Percentiles rank a stretch among this genome's conserved stretches.
Conservation (phyloP, 352 stramenopile species). For the Pythium volutum region DNA sequence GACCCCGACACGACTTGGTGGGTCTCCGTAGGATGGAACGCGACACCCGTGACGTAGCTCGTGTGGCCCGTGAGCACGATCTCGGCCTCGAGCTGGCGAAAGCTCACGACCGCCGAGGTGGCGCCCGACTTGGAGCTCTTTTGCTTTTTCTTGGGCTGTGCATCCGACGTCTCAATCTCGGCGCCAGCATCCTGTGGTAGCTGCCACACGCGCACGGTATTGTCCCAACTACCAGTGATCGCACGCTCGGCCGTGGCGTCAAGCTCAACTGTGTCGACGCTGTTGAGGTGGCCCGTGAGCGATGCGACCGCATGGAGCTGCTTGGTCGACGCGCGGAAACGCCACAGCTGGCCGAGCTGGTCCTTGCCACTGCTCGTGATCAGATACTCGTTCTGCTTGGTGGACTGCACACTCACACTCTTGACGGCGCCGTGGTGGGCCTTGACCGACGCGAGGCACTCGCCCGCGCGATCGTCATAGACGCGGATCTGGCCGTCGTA, state of each 20-base stretch:
- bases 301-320: constrained; percentile 49
- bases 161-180: constrained; percentile 22
- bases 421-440: constrained; percentile 80
- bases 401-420: constrained; percentile 41
- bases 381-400: constrained; percentile 42
- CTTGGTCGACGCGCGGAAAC: constrained; percentile 32
- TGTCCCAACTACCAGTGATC: constrained; percentile 79
- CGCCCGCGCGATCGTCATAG: constrained; percentile 46
- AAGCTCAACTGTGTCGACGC: constrained; percentile 61
- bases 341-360: constrained; percentile 69
- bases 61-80: constrained; percentile 78
- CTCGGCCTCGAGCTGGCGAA: constrained; percentile 68
- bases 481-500: constrained; percentile 86
- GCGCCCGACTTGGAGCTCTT: constrained; percentile 37
- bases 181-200: constrained; percentile 20
- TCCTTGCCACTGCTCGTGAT: constrained; percentile 80
- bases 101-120: constrained; percentile 34
- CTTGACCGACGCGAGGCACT: constrained; percentile 60
- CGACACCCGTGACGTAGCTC: constrained; percentile 69
- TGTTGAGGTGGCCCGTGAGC: constrained; percentile 78
- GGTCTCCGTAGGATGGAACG: constrained; percentile 58
- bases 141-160: constrained; percentile 67
- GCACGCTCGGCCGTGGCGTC: constrained; percentile 35
- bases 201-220: constrained; percentile 78
- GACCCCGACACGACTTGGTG: constrained; percentile 56